Percentiles rank a stretch among this genome's conserved stretches.
Evolutionary conservation across 768 basidiomycete species (phyloP).

Genomic region (Termitomyces sp.): DNA sequence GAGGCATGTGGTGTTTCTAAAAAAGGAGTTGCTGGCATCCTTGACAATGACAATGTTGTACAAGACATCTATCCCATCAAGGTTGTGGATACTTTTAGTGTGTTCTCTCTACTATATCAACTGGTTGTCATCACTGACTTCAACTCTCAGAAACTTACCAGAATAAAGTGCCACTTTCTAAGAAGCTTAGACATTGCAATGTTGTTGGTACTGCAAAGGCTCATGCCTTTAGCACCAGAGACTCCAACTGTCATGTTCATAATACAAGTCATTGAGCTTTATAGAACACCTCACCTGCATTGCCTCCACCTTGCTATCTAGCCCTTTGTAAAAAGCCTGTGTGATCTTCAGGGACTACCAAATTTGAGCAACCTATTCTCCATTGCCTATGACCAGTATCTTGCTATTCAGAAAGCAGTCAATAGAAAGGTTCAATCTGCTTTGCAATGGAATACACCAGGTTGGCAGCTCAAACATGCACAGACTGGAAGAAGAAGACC

Average conservation of each 20-base stretch:
- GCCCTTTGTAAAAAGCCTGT: slow-evolving; percentile 23
- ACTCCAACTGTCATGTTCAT: slow-evolving; percentile 16
- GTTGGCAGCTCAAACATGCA: slow-evolving; percentile 24
- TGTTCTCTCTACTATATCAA: not conserved
- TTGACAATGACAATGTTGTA: not conserved
- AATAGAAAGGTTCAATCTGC: slow-evolving; percentile 10
- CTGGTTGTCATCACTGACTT: not conserved
- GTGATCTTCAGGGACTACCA: slow-evolving; percentile 21
- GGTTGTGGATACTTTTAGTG: slow-evolving; percentile 7
- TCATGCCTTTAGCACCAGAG: slow-evolving; percentile 22
- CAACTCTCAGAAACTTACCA: not conserved
- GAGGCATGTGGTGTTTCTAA: not conserved
- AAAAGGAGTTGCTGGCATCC: not conserved
- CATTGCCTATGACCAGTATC: slow-evolving; percentile 23
- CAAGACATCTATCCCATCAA: not conserved
- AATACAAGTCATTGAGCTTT: slow-evolving; percentile 20
- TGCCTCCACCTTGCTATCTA: slow-evolving; percentile 24
- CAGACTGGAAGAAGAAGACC: slow-evolving; percentile 18
- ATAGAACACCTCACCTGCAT: slow-evolving; percentile 11
- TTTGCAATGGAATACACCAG: slow-evolving; percentile 17
- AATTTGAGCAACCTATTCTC: slow-evolving; percentile 20
- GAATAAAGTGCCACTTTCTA: not conserved
- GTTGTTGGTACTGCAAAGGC: slow-evolving; percentile 17
- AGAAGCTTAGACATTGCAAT: slow-evolving; percentile 4
- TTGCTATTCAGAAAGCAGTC: slow-evolving; percentile 10